Conservation (phyloP, 768 basidiomycete species). For the Leucogyrophana mollusca region DNA sequence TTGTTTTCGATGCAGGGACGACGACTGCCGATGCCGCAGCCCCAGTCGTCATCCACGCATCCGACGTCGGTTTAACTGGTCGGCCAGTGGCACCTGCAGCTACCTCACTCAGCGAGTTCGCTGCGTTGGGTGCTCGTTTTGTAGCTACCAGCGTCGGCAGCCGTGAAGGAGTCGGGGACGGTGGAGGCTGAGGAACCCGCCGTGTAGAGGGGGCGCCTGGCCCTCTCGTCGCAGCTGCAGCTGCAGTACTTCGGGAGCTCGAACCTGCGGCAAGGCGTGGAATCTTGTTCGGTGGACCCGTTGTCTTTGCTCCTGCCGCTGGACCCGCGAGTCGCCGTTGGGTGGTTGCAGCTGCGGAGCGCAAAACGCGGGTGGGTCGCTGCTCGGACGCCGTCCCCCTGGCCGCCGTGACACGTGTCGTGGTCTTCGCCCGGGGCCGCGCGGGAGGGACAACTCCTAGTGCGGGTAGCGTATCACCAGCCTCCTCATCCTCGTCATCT, state of each 20-base stretch:
- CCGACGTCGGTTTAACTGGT: conserved; percentile 35
- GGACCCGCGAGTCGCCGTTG: conserved; percentile 53
- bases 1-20: conserved; percentile 62
- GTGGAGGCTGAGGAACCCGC: conserved; percentile 44
- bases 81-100: conserved; percentile 34
- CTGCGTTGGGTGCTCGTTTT: conserved; percentile 44
- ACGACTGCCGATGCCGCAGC: conserved; percentile 56
- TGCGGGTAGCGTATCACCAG: conserved; percentile 63
- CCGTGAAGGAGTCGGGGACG: conserved; percentile 71
- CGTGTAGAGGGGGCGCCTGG: conserved; percentile 30
- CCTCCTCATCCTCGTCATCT: conserved; percentile 61
- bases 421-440: conserved; percentile 35
- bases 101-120: conserved; percentile 51
- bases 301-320: conserved; percentile 35
- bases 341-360: conserved; percentile 59
- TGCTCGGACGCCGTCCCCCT: conserved; percentile 69
- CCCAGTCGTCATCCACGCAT: conserved; percentile 80
- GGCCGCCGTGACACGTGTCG: conserved; percentile 35
- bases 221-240: conserved; percentile 36
- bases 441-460: conserved; percentile 49
- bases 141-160: conserved; percentile 68
- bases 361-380: conserved; percentile 69
- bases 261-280: conserved; percentile 59
- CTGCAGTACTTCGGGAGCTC: conserved; percentile 47
- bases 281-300: conserved; percentile 60